A percentile compares a stretch with the other conserved stretches of the same genome.
Conservation (phyloP, 2,329 filamentous ascomycete species). For the Myriosclerotinia curreyana region DNA sequence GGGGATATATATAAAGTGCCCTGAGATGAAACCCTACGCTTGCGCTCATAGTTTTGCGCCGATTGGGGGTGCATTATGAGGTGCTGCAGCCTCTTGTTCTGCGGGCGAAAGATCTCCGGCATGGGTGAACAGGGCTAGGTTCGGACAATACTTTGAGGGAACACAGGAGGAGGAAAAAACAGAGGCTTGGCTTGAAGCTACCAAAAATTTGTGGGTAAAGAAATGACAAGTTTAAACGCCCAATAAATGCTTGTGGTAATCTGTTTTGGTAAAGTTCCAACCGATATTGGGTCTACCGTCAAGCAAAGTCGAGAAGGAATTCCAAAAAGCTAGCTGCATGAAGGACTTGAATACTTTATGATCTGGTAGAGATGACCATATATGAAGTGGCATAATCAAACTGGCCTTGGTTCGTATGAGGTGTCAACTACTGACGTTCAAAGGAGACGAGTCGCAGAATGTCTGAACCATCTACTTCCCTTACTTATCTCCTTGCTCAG, state of each 20-base stretch:
- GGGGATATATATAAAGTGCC: slow-evolving; percentile 4
- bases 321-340: not conserved
- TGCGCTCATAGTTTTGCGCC: not conserved
- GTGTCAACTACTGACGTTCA: not conserved
- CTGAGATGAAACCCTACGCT: not conserved
- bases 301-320: not conserved
- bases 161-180: not conserved
- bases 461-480: slow-evolving; percentile 5
- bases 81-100: slow-evolving; percentile 2
- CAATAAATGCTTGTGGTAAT: not conserved
- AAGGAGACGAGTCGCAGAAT: slow-evolving; percentile 8
- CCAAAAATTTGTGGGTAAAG: not conserved
- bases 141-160: not conserved
- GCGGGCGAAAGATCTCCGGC: not conserved
- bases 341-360: not conserved
- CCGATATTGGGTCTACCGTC: not conserved
- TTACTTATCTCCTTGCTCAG: not conserved
- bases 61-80: not conserved
- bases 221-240: not conserved
- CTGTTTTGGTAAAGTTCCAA: not conserved
- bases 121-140: not conserved
- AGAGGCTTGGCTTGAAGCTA: not conserved
- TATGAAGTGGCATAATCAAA: not conserved
- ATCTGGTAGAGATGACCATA: not conserved
- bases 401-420: not conserved